These are phyloP conservation scores for Casuarina glauca DNA, from an alignment of 306 rosid species.

Conservation along the genomic window DNA sequence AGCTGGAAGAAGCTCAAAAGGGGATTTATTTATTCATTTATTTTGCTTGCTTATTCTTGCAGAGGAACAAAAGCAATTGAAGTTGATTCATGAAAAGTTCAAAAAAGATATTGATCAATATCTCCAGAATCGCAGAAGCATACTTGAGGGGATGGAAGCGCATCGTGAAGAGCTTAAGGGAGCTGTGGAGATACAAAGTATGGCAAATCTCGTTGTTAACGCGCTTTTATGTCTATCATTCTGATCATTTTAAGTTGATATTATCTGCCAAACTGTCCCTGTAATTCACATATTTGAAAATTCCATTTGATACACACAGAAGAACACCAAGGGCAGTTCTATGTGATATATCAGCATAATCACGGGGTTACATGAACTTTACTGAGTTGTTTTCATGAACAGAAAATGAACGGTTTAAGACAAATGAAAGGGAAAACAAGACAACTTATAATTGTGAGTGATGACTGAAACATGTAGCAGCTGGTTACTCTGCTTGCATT, in stretches of 20 bases:
- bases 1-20: slow-evolving; percentile 13
- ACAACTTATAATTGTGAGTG: not conserved
- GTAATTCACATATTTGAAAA: not conserved
- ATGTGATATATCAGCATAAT: not conserved
- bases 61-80: slow-evolving; percentile 76
- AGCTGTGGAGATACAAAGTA: slow-evolving; percentile 78
- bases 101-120: slow-evolving; percentile 77
- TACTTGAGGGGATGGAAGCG: slow-evolving; percentile 68
- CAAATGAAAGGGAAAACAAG: not conserved
- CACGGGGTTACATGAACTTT: not conserved
- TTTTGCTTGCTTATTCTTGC: slow-evolving; percentile 8
- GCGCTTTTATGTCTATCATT: slow-evolving; percentile 3
- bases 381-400: not conserved
- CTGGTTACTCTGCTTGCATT: not conserved
- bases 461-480: not conserved
- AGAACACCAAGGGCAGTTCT: not conserved
- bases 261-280: not conserved
- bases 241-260: not conserved
- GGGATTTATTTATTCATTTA: not conserved
- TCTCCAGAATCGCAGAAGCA: slow-evolving; percentile 69
- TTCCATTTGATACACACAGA: not conserved
- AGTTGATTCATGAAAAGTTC: slow-evolving; percentile 68
- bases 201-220: slow-evolving; percentile 31
- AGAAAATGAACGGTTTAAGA: not conserved
- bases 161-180: slow-evolving; percentile 73